Evolutionary conservation across 257 asterid species (phyloP).

Genomic region (Rubia yunnanensis): DNA sequence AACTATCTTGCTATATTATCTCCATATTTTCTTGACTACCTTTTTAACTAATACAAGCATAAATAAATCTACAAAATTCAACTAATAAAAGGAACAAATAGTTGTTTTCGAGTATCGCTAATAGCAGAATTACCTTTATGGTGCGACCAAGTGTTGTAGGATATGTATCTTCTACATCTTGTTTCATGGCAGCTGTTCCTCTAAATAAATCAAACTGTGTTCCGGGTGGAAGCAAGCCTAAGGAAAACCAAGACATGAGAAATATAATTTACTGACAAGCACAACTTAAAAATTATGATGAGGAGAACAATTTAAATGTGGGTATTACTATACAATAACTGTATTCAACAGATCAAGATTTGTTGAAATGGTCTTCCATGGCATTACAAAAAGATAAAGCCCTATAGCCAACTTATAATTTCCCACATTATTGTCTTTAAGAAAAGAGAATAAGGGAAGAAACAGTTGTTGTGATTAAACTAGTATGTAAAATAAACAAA

Average conservation of each 20-base stretch:
- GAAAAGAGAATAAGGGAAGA: neutral
- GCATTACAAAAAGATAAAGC: neutral
- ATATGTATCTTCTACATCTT: constrained; percentile 87
- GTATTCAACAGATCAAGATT: neutral
- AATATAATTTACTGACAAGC: no score
- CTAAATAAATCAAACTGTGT: constrained; percentile 92
- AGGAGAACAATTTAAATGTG: neutral
- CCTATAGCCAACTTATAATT: neutral
- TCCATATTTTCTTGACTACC: neutral
- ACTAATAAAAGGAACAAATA: constrained; percentile 10
- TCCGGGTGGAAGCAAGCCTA: constrained; percentile 98
- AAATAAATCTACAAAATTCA: neutral
- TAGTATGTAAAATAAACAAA: neutral
- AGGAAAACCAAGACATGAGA: constrained; percentile 12
- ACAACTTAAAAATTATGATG: neutral
- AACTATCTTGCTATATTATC: neutral
- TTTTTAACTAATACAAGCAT: neutral
- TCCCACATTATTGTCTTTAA: neutral
- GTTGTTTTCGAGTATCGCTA: neutral
- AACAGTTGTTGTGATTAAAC: neutral
- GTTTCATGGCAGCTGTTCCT: constrained; percentile 99
- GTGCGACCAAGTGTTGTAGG: constrained; percentile 89
- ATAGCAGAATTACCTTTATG: constrained; percentile 48
- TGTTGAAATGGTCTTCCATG: neutral
- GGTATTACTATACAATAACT: neutral